These are phyloP conservation scores for Polytrichum formosum DNA, from an alignment of 225 moss, liverwort and hornwort species.

Conservation along the genomic window DNA sequence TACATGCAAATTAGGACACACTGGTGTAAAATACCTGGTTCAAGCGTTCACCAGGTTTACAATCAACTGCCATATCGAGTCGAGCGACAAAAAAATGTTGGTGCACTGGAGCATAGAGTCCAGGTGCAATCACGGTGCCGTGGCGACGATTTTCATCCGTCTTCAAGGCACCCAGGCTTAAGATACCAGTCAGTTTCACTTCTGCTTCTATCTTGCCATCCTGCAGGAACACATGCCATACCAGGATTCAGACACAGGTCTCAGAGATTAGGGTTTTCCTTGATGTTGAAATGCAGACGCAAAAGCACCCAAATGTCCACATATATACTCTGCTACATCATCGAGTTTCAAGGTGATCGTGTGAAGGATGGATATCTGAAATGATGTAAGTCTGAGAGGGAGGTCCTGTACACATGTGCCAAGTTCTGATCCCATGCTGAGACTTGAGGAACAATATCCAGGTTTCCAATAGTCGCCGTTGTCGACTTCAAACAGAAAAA, in stretches of 20 bases:
- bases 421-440: no score
- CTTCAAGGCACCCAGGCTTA: slow-evolving; percentile 74
- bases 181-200: slow-evolving; percentile 81
- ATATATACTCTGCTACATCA: no score
- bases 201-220: slow-evolving; percentile 86
- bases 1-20: background rate
- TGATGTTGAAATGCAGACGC: no score
- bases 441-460: no score
- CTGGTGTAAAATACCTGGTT: slow-evolving; percentile 52
- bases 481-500: slow-evolving; percentile 6
- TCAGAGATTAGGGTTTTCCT: no score
- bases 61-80: slow-evolving; percentile 81
- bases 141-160: slow-evolving; percentile 68
- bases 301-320: no score
- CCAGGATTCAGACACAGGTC: slow-evolving; percentile 11
- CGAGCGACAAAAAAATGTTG: slow-evolving; percentile 89
- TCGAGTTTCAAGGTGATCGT: no score
- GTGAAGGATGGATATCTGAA: no score
- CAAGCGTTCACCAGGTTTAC: slow-evolving; percentile 65
- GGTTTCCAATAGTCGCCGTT: no score
- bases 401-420: no score
- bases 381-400: no score
- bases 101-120: slow-evolving; percentile 79
- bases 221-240: slow-evolving; percentile 36
- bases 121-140: slow-evolving; percentile 80